Evolutionary conservation across 1,284 basidiomycete genomes (phyloP).

Genomic region (Peniophora sp.): DNA sequence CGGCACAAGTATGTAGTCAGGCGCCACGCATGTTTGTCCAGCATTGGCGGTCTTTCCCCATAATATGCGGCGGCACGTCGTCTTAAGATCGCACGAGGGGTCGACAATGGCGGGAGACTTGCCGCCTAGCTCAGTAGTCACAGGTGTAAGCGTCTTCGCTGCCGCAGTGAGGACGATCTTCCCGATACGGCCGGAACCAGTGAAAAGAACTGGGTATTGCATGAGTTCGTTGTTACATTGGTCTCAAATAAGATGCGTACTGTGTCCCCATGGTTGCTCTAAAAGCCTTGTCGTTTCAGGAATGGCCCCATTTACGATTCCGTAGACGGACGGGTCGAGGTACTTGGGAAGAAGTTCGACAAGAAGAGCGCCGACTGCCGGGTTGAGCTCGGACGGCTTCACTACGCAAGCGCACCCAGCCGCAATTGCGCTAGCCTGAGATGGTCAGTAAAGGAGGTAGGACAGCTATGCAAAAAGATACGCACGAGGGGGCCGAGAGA

Average conservation of each 20-base stretch:
- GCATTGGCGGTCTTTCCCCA: conserved; percentile 72
- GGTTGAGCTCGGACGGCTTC: conserved; percentile 57
- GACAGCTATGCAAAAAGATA: neutral
- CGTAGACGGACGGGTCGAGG: conserved; percentile 42
- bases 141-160: conserved; percentile 55
- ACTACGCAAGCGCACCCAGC: conserved; percentile 53
- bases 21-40: conserved; percentile 52
- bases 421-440: conserved; percentile 37
- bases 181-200: conserved; percentile 46
- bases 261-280: conserved; percentile 54
- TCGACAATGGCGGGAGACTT: conserved; percentile 80
- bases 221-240: neutral
- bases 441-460: neutral
- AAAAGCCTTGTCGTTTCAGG: conserved; percentile 39
- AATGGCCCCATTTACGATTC: conserved; percentile 51
- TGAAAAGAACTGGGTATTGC: conserved; percentile 30
- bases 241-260: conserved; percentile 17
- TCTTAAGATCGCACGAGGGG: conserved; percentile 46
- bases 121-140: conserved; percentile 48
- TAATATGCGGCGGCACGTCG: conserved; percentile 51
- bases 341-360: conserved; percentile 54
- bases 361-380: conserved; percentile 42
- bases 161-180: conserved; percentile 56
- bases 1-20: conserved; percentile 72
- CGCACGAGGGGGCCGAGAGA: conserved; percentile 47